These are phyloP conservation scores for Alternaria ethzedia DNA, from an alignment of 2,329 filamentous ascomycete species.

Conservation along the genomic window DNA sequence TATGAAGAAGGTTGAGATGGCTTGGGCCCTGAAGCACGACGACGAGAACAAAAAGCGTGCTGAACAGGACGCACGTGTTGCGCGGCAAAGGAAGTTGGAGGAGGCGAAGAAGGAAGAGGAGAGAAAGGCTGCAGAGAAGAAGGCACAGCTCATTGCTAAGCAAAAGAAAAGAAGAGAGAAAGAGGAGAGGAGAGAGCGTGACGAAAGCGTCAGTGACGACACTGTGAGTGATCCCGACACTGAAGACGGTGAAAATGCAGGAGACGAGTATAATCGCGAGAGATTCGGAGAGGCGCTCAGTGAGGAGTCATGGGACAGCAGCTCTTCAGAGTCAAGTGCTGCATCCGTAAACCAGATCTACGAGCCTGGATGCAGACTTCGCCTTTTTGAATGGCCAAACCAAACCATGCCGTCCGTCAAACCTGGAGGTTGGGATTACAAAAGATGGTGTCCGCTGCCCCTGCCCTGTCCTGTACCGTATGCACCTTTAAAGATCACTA, in stretches of 20 bases:
- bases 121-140: slow-evolving; percentile 6
- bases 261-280: slow-evolving; percentile 4
- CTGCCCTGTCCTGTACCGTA: slow-evolving; percentile 30
- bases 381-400: slow-evolving; percentile 39
- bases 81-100: slow-evolving; percentile 11
- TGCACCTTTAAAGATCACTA: slow-evolving; percentile 28
- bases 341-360: not conserved
- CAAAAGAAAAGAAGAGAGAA: slow-evolving; percentile 13
- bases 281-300: slow-evolving; percentile 19
- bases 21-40: slow-evolving; percentile 26
- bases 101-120: slow-evolving; percentile 17
- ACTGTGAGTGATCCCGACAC: not conserved
- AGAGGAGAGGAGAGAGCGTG: slow-evolving; percentile 7
- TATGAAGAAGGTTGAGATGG: slow-evolving; percentile 40
- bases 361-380: slow-evolving; percentile 22
- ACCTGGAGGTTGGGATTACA: not conserved
- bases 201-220: slow-evolving; percentile 26
- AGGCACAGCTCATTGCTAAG: slow-evolving; percentile 8
- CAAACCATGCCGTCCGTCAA: slow-evolving; percentile 9
- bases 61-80: slow-evolving; percentile 17
- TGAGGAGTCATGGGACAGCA: slow-evolving; percentile 30
- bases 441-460: not conserved
- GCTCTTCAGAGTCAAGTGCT: slow-evolving; percentile 16
- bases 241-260: not conserved
- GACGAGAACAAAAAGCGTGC: slow-evolving; percentile 15